Evolutionary conservation across 2,329 filamentous ascomycete species (phyloP).

Genomic region (Chaetomium sp.): DNA sequence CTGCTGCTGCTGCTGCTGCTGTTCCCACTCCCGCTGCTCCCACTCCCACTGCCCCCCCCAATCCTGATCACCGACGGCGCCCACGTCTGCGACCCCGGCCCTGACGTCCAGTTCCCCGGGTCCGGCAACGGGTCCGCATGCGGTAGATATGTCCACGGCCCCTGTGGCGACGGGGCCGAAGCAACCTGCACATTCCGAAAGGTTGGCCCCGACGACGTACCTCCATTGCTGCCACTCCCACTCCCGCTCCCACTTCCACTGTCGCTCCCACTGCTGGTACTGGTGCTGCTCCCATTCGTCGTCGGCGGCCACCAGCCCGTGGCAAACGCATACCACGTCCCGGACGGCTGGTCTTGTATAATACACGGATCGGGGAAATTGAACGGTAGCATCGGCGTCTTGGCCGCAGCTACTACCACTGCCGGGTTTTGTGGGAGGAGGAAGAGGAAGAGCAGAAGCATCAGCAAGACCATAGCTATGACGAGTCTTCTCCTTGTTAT

Average conservation of each 20-base stretch:
- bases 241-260: neutral
- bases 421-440: neutral
- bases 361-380: conserved; percentile 44
- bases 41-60: neutral
- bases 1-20: neutral
- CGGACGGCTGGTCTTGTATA: conserved; percentile 31
- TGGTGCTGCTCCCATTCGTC: neutral
- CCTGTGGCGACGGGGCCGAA: conserved; percentile 32
- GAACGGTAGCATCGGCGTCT: conserved; percentile 6
- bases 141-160: conserved; percentile 32
- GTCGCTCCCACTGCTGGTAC: conserved; percentile 14
- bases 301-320: conserved; percentile 24
- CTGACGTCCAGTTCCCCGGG: conserved; percentile 38
- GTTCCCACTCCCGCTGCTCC: neutral
- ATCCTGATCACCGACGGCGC: conserved; percentile 42
- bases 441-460: neutral
- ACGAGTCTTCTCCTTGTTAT: neutral
- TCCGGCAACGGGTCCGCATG: conserved; percentile 40
- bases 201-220: neutral
- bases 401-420: neutral
- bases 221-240: neutral
- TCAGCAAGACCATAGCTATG: neutral
- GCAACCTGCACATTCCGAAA: conserved; percentile 42
- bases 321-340: conserved; percentile 45
- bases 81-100: conserved; percentile 33